Base-by-base conservation (phyloP, 306 rosid genomes). In the Malus sylvestris region DNA sequence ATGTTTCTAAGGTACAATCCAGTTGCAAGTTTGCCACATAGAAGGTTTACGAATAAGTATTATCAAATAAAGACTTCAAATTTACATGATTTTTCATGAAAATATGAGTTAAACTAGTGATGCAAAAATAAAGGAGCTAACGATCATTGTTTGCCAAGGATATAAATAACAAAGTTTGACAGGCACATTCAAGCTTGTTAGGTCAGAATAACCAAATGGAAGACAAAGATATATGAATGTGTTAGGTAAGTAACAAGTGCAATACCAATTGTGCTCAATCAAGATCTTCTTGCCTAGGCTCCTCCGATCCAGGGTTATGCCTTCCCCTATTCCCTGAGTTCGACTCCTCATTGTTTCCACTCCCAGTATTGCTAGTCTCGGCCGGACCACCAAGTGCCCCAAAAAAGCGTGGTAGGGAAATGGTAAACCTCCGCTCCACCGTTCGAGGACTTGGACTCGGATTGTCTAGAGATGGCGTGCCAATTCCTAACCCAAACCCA, bases 231-330 rank as follows among this genome's bases (percentile, higher is more conserved):
- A 57, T 57, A 57, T 23, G 23, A 63, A 18, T 65, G 25, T 62
- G 72, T 23, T 35, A 15, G 42, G 87, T 79, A 75, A 82, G 87
- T 79, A 77, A 82, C 91, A 61, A 81, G 82, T 76, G 77, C 81
- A 78, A 73, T 83, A 84, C 71, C 86, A 70, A 68, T 23, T 53
- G 23, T 57, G 75, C 82, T 92, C 78, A 96, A 73, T 96, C 97
- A 65, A 93, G 96, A 88, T 92, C 99, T 86, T 96, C 99, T 70
- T 89, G 93, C 83, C 96, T 86, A 52, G 98, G 91, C 84, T 88
- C 98, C 84, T 88, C 98, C 4, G 97, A 76, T 76, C 83, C 89
- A 75, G 89, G 80, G 85, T 85, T 88, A 81, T 46, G 96, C 76
- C 81, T 83, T 52, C 93, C 97, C 76, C 93, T 79, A 60, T 81